Percentiles rank a stretch among this genome's conserved stretches.
Evolutionary conservation across 176 grass and related monocot genomes (phyloP).

Genomic region (Stipa capillata): DNA sequence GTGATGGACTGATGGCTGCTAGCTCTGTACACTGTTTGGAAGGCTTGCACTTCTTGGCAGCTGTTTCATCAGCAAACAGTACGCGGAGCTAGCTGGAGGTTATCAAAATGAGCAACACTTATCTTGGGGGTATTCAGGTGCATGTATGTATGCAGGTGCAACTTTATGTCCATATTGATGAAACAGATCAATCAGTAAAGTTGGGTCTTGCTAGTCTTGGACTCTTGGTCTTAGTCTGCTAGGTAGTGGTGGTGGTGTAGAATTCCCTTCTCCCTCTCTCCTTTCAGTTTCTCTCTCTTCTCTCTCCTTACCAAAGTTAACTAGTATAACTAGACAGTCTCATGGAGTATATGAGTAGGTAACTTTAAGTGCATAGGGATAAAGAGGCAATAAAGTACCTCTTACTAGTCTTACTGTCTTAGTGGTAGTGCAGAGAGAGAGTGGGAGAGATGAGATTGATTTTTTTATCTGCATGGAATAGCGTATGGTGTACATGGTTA

Average conservation of each 20-base stretch:
- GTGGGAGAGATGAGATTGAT: not conserved
- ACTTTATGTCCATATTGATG: constrained; percentile 57
- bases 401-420: constrained; percentile 9
- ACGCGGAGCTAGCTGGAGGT: not conserved
- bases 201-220: constrained; percentile 25
- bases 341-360: constrained; percentile 18
- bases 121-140: constrained; percentile 20
- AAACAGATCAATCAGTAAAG: constrained; percentile 62
- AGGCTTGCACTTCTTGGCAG: constrained; percentile 14
- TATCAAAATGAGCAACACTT: constrained; percentile 12
- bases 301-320: not conserved
- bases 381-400: constrained; percentile 19
- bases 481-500: constrained; percentile 11
- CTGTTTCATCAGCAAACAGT: constrained; percentile 29
- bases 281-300: too few relatives aligned
- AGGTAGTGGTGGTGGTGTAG: constrained; percentile 24
- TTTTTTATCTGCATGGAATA: not conserved
- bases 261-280: not conserved
- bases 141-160: constrained; percentile 21
- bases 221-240: constrained; percentile 11
- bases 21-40: constrained; percentile 10
- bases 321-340: constrained; percentile 17
- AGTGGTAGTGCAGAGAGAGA: constrained; percentile 12
- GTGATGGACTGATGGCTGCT: not conserved
- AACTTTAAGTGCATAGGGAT: constrained; percentile 21